Evolutionary conservation across 2,329 filamentous ascomycete species (phyloP).

Genomic region (Lasiodiplodia sp.): DNA sequence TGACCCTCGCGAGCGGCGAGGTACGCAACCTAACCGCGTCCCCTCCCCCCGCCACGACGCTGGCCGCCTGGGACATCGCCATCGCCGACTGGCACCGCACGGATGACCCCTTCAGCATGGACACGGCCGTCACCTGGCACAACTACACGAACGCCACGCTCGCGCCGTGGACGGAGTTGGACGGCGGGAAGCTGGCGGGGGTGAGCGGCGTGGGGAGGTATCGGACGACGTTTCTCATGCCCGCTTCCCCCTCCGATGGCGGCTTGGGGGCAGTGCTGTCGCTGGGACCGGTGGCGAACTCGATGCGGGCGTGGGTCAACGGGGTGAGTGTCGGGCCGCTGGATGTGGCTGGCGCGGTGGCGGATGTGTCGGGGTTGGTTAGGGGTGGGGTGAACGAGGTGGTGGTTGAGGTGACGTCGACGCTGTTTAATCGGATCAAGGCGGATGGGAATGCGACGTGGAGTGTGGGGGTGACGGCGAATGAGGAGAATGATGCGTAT

Average conservation of each 20-base stretch:
- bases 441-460: conserved; percentile 32
- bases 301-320: conserved; percentile 41
- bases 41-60: conserved; percentile 34
- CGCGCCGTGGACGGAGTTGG: conserved; percentile 46
- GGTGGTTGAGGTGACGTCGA: conserved; percentile 41
- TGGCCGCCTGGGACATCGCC: conserved; percentile 47
- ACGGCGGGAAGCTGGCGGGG: conserved; percentile 34
- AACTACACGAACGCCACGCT: conserved; percentile 37
- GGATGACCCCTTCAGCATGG: conserved; percentile 42
- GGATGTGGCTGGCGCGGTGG: conserved; percentile 39
- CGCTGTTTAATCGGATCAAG: conserved; percentile 41
- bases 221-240: conserved; percentile 38
- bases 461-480: conserved; percentile 32
- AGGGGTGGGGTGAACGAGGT: conserved; percentile 35
- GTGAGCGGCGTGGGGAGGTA: conserved; percentile 47
- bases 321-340: conserved; percentile 40
- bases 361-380: conserved; percentile 37
- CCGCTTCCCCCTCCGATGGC: too few species aligned
- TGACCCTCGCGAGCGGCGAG: conserved; percentile 32
- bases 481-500: conserved; percentile 30
- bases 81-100: conserved; percentile 52
- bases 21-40: conserved; percentile 32
- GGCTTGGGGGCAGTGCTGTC: too few species aligned
- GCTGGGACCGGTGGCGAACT: conserved; percentile 41
- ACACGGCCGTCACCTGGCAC: conserved; percentile 41